Evolutionary conservation across 345 rosid genomes (phyloP), one percentile per base, ranked within the genome.

Genomic region (Murraya paniculata): DNA sequence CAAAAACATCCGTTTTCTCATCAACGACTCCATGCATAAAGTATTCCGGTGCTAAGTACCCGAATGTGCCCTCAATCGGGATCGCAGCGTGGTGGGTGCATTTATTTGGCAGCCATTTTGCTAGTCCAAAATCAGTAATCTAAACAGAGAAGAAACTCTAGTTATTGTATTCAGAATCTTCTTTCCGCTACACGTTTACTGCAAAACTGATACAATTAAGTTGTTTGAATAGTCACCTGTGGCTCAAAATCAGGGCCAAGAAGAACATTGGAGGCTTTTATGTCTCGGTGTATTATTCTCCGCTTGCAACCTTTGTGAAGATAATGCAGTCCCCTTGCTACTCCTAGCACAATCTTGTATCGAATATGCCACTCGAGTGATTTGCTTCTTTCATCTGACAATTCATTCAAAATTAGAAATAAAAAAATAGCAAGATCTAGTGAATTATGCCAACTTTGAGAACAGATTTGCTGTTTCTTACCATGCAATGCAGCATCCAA

Each of bases 11-110:
- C 27, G 91, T 95, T 82, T 95, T 95, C 85, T 95, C 98, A 80
- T 93, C 98, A 5, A 95, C 95, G 19, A 93, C 88, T 74, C 99
- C 99, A 61, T 95, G 90, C 98, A 95, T 88, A 81, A 93, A 93
- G 82, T 94, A 95, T 80, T 95, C 99, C 1, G 98, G 98, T 70
- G 99, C 99, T 72, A 95, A 75, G 84, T 93, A 95, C 31, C 99
- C 98, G n/a, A 95, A 95, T n/a, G 99, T 95, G 31, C 98, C 98
- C 80, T 95, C 99, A 8, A 93, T 90, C 72, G 98, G 98, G 68
- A 92, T 81, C 80, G 87, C 96, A 36, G 96, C 94, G 68, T 92
- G 97, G 87, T 93, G 96, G 66, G 96, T 95, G 92, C 94, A 90
- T 83, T 95, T 93, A 83, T 91, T 93, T 24, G 98, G 98, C 16